Conservation (phyloP, 164 flowering plant genomes). For the Pachysandra terminalis region DNA sequence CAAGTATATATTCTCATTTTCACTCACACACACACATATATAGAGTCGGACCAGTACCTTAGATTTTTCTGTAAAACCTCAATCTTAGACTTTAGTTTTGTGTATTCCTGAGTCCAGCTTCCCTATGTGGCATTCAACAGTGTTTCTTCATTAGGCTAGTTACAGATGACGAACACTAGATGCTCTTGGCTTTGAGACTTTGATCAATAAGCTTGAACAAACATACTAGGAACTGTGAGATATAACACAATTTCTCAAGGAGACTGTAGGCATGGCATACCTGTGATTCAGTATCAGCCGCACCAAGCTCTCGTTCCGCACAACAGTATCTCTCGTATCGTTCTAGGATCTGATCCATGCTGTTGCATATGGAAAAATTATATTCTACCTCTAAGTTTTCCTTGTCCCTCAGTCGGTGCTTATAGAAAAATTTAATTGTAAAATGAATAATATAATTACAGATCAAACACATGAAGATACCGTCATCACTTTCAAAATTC, state of each 20-base stretch:
- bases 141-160: not conserved
- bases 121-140: conserved; percentile 18
- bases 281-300: conserved; percentile 31
- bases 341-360: conserved; percentile 64
- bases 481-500: too few relatives aligned
- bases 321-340: conserved; percentile 50
- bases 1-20: too few relatives aligned
- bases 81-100: conserved; percentile 50
- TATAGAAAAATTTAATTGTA: too few relatives aligned
- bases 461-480: too few relatives aligned
- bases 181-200: too few relatives aligned
- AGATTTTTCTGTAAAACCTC: conserved; percentile 60
- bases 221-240: too few relatives aligned
- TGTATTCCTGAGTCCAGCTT: conserved; percentile 51
- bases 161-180: not conserved
- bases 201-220: too few relatives aligned
- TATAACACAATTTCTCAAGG: too few relatives aligned
- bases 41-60: conserved; percentile 35
- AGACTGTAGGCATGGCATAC: conserved; percentile 11
- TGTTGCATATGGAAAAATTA: conserved; percentile 19
- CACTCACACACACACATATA: too few relatives aligned
- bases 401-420: too few relatives aligned
- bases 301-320: conserved; percentile 31
- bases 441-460: too few relatives aligned
- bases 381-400: too few relatives aligned